Percentiles rank a stretch among this genome's conserved stretches.
Conservation (phyloP, 306 rosid species). For the Dryas drummondii region DNA sequence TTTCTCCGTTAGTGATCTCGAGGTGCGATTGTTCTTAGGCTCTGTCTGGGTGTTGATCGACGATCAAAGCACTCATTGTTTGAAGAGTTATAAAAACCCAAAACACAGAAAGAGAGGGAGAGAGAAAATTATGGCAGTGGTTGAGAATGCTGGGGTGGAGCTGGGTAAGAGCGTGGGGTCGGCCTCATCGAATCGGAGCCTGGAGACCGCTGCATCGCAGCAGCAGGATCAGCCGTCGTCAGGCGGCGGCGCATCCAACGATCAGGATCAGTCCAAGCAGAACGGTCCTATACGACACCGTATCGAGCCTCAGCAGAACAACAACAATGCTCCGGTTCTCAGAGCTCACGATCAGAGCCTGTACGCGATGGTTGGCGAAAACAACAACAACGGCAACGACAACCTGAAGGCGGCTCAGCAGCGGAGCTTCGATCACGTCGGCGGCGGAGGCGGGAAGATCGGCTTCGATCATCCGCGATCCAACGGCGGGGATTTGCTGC, state of each 20-base stretch:
- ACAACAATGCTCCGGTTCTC: neutral
- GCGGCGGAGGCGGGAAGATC: conserved; percentile 19
- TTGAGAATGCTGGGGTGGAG: conserved; percentile 40
- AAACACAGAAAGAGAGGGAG: neutral
- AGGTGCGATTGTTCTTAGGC: conserved; percentile 24
- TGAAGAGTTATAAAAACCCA: neutral
- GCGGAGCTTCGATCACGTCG: conserved; percentile 25
- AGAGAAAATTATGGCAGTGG: conserved; percentile 34
- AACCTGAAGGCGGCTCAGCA: conserved; percentile 8
- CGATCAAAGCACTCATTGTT: neutral
- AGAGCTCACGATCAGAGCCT: conserved; percentile 19
- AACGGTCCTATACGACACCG: conserved; percentile 22
- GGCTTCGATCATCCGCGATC: conserved; percentile 21
- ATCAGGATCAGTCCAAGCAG: conserved; percentile 42
- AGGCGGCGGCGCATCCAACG: conserved; percentile 3
- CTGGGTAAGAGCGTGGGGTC: conserved; percentile 30
- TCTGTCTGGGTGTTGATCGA: conserved; percentile 18
- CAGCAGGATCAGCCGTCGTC: no score
- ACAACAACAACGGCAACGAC: neutral
- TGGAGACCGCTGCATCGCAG: conserved; percentile 9
- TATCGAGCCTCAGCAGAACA: conserved; percentile 21
- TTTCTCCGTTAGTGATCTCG: conserved; percentile 27
- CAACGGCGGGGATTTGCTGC: conserved; percentile 29
- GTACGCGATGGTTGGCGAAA: conserved; percentile 13
- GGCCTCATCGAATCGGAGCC: conserved; percentile 32